Base-by-base conservation (phyloP, 768 basidiomycete species). In the Tylopilus subfusipes region DNA sequence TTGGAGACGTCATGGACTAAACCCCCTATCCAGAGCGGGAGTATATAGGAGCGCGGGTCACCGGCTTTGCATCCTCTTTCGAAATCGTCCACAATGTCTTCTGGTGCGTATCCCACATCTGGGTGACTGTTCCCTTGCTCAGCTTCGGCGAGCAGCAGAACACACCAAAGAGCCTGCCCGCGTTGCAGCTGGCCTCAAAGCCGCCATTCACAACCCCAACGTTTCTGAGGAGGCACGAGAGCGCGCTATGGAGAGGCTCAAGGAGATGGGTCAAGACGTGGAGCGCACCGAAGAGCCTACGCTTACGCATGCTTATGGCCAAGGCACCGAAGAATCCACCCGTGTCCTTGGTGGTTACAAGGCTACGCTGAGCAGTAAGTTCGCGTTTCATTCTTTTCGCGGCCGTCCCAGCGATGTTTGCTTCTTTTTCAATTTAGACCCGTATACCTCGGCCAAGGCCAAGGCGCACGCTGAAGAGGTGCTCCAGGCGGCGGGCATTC, bases 111-210 rank as follows among this genome's bases (percentile, higher is more conserved):
- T n/a, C 4, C n/a, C 5, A 34, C 7, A 0, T 12, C 14, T 10
- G 0, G 3, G 0, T 6, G 1, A 5, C 7, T 4, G 4, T 22
- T 12, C 8, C 30, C n/a, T 55, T 1, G 33, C 34, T 9, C 21
- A 18, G 12, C 3, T 16, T 13, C 10, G 33, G 2, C 2, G 22
- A 31, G 10, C 3, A 38, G 18, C 39, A 70, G 70, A 70, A 51
- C 68, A 68, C 14, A 27, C 27, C 27, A 78, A 80, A 63, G 73
- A 80, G 47, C 63, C 73, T 14, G 57, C 70, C 7, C 78, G 77
- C 58, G 81, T 85, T 44, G 75, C 76, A 24, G 80, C 78, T 2
- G 83, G 83, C 30, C 69, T 81, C 50, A 83, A 83, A 62, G 82
- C 82, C n/a, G 73, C 82, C 11, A 72, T 83, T 6, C 71, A 76